These are phyloP conservation scores for Immersiporthe knoxdaviesiana DNA, from an alignment of 2,329 filamentous ascomycete species.

Conservation along the genomic window DNA sequence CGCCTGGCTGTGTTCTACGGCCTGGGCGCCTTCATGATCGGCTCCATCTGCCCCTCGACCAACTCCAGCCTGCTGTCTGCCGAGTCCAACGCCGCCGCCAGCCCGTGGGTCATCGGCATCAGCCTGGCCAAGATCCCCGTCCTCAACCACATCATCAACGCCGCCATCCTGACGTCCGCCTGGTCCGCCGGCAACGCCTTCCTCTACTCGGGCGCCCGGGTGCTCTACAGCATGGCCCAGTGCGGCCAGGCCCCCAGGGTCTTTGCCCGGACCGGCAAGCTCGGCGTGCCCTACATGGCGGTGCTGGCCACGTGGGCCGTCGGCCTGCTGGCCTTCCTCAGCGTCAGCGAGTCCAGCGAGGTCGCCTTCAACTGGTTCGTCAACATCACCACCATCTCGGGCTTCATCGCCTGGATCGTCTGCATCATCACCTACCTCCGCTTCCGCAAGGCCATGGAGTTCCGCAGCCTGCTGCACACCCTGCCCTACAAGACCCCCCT, in stretches of 20 bases:
- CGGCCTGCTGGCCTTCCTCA: conserved; percentile 71
- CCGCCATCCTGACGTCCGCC: conserved; percentile 67
- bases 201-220: conserved; percentile 69
- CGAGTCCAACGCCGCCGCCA: conserved; percentile 62
- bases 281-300: conserved; percentile 62
- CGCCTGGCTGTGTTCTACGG: conserved; percentile 68
- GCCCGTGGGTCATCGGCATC: conserved; percentile 70
- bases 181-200: conserved; percentile 65
- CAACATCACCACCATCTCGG: conserved; percentile 68
- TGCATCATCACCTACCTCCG: conserved; percentile 62
- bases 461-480: conserved; percentile 52
- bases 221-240: conserved; percentile 70
- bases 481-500: conserved; percentile 57
- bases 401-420: conserved; percentile 63
- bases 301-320: conserved; percentile 60
- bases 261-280: conserved; percentile 62
- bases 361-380: conserved; percentile 73
- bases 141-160: conserved; percentile 70
- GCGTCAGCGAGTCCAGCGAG: conserved; percentile 63
- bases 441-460: conserved; percentile 59
- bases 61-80: conserved; percentile 60
- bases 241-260: conserved; percentile 67
- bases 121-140: conserved; percentile 64
- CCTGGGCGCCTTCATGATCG: conserved; percentile 63
- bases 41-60: conserved; percentile 66